Percentiles rank a stretch among this genome's conserved stretches.
Conservation (phyloP, 768 basidiomycete genomes). For the Dioszegia crocea region DNA sequence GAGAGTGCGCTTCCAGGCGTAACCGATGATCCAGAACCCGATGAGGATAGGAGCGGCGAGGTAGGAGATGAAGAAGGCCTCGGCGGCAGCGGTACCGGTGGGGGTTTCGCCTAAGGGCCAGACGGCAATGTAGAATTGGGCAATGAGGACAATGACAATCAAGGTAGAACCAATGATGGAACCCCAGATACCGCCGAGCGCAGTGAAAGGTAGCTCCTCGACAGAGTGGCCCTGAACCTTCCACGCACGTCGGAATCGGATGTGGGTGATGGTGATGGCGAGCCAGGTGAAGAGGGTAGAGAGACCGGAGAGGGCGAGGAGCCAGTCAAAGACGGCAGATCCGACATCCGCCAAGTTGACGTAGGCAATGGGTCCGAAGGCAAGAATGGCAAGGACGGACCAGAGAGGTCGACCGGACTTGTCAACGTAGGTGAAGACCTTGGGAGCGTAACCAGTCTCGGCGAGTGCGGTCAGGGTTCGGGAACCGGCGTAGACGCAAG, state of each 20-base stretch:
- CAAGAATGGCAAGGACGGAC: conserved; percentile 52
- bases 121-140: conserved; percentile 49
- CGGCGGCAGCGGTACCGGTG: conserved; percentile 17
- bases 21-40: conserved; percentile 36
- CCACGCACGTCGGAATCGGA: conserved; percentile 66
- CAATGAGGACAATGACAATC: conserved; percentile 55
- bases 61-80: conserved; percentile 47
- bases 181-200: conserved; percentile 52
- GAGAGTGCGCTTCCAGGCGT: conserved; percentile 41
- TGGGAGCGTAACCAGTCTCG: conserved; percentile 63
- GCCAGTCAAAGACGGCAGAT: conserved; percentile 47
- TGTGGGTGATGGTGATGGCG: conserved; percentile 53
- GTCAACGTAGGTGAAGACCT: conserved; percentile 63
- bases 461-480: conserved; percentile 58
- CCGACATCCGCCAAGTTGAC: conserved; percentile 31
- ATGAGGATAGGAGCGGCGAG: conserved; percentile 44
- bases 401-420: conserved; percentile 63
- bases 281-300: conserved; percentile 67
- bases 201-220: conserved; percentile 59
- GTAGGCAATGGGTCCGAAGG: conserved; percentile 39
- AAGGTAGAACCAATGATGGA: conserved; percentile 55
- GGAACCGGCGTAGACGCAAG: conserved; percentile 46
- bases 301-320: conserved; percentile 64
- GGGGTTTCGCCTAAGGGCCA: conserved; percentile 41
- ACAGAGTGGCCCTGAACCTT: conserved; percentile 56